phyloP scores from a whole-genome alignment of 2,329 filamentous ascomycete genomes.

The Verticillium isaacii region DNA sequence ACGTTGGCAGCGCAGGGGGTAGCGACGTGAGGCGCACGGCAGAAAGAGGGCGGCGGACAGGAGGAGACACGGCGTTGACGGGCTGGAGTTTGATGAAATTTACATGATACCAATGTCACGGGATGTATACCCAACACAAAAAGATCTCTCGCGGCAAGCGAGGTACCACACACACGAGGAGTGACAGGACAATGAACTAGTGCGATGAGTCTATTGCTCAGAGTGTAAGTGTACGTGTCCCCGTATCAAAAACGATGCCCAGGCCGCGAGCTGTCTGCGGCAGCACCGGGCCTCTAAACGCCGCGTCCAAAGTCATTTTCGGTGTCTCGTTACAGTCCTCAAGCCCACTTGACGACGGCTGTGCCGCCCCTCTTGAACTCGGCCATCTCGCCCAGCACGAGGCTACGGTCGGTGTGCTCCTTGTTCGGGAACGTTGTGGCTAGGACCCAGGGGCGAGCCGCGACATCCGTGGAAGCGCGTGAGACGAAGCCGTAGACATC shows the following conservation, averaged over 20 bases:
- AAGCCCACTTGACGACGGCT: slow-evolving; percentile 57
- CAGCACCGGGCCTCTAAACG: background rate
- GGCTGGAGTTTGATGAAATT: background rate
- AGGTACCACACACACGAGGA: background rate
- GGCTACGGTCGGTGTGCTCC: slow-evolving; percentile 64
- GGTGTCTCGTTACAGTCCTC: background rate
- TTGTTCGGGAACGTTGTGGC: slow-evolving; percentile 82
- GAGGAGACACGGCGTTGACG: background rate
- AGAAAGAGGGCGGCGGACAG: background rate
- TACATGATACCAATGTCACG: slow-evolving; percentile 11
- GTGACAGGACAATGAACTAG: too few relatives aligned
- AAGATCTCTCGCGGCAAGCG: background rate
- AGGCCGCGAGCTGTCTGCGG: background rate
- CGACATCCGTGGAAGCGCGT: slow-evolving; percentile 54
- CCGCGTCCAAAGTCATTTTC: background rate
- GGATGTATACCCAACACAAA: slow-evolving; percentile 2
- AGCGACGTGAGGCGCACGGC: background rate
- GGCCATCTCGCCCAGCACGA: slow-evolving; percentile 53
- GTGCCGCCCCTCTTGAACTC: slow-evolving; percentile 65
- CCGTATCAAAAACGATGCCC: background rate
- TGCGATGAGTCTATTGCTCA: background rate
- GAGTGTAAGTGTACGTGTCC: background rate
- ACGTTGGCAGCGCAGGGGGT: slow-evolving; percentile 13
- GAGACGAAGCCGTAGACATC: slow-evolving; percentile 74
- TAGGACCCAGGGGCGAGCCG: slow-evolving; percentile 62